Percentiles rank a stretch among this genome's conserved stretches.
Conservation (phyloP, 306 rosid genomes). For the Hippophae rhamnoides region DNA sequence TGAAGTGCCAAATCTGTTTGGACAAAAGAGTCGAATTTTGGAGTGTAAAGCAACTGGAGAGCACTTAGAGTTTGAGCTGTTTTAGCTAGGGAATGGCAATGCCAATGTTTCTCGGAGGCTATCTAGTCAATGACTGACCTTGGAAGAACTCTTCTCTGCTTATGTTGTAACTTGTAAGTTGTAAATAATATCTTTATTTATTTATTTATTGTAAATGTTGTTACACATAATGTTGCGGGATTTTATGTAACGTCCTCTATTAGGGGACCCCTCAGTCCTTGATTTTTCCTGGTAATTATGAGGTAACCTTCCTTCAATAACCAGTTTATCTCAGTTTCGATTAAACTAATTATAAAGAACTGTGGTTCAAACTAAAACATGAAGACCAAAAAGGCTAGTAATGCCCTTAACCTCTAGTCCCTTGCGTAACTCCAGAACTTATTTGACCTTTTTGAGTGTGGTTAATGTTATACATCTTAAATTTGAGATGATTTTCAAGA, state of each 20-base stretch:
- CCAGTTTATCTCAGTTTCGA: no score
- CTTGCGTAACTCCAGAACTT: no score
- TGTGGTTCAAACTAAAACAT: no score
- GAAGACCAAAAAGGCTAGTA: no score
- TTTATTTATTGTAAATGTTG: slow-evolving; percentile 35
- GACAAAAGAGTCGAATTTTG: slow-evolving; percentile 31
- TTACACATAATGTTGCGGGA: slow-evolving; percentile 25
- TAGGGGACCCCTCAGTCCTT: no score
- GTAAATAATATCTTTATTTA: slow-evolving; percentile 25
- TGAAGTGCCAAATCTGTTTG: slow-evolving; percentile 38
- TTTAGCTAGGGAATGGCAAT: slow-evolving; percentile 20
- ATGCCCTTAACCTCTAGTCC: no score
- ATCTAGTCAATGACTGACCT: slow-evolving; percentile 19
- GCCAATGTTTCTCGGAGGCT: slow-evolving; percentile 17
- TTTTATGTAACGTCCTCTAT: background rate
- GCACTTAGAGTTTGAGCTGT: slow-evolving; percentile 79
- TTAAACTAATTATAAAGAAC: no score
- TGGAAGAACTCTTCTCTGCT: slow-evolving; percentile 12
- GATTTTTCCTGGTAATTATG: no score
- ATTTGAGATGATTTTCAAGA: no score
- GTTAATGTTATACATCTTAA: no score
- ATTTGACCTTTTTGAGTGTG: no score
- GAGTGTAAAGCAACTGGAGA: slow-evolving; percentile 57
- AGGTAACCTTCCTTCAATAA: no score
- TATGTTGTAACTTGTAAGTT: slow-evolving; percentile 15